A percentile compares a stretch with the other conserved stretches of the same genome.
Evolutionary conservation across 2,329 filamentous ascomycete genomes (phyloP).

Genomic region (Cercospora beticola): DNA sequence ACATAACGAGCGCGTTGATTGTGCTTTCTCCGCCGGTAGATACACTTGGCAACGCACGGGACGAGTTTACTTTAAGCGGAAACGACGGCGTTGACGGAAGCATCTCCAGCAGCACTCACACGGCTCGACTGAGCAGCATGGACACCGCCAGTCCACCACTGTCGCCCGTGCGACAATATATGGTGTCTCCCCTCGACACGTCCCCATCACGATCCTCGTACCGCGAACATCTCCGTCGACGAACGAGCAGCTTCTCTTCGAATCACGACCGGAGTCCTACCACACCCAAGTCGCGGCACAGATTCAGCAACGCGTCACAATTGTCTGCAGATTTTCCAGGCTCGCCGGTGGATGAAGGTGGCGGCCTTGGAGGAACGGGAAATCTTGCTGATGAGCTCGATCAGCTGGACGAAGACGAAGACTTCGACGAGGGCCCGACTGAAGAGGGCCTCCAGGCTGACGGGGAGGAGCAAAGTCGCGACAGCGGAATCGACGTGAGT

Average conservation of each 20-base stretch:
- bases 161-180: constrained; percentile 45
- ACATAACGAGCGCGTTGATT: background rate
- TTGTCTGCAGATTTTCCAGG: constrained; percentile 39
- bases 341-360: constrained; percentile 39
- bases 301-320: constrained; percentile 37
- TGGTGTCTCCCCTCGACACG: constrained; percentile 46
- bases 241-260: constrained; percentile 45
- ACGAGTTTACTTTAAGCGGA: background rate
- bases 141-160: constrained; percentile 43
- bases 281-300: constrained; percentile 42
- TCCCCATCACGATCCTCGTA: constrained; percentile 37
- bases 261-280: constrained; percentile 46
- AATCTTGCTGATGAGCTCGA: constrained; percentile 82
- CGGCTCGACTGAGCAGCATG: constrained; percentile 15
- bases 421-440: constrained; percentile 32
- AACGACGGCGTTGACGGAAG: background rate
- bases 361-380: constrained; percentile 61
- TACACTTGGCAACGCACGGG: background rate
- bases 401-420: constrained; percentile 60
- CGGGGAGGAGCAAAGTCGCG: constrained; percentile 34
- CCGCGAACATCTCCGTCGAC: constrained; percentile 32
- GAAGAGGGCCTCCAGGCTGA: constrained; percentile 23
- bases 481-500: constrained; percentile 48
- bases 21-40: background rate
- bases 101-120: background rate